Evolutionary conservation across 345 rosid species (phyloP).

Genomic region (Citrus medica): DNA sequence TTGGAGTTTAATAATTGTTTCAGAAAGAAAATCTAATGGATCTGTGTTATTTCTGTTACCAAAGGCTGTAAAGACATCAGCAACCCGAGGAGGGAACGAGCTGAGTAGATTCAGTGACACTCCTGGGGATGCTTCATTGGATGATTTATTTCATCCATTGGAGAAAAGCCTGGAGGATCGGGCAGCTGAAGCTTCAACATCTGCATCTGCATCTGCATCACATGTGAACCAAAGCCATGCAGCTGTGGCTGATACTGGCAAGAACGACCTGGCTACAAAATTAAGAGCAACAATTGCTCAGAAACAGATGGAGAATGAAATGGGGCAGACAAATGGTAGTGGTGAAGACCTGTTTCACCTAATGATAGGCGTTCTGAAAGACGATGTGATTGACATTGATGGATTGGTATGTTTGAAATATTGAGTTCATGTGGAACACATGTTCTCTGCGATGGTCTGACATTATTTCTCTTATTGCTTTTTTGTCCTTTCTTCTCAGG

Average conservation of each 20-base stretch:
- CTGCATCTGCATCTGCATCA: slow-evolving; percentile 69
- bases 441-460: slow-evolving; percentile 1
- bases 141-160: slow-evolving; percentile 87
- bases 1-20: slow-evolving; percentile 1
- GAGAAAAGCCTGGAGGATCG: slow-evolving; percentile 56
- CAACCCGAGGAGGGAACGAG: slow-evolving; percentile 56
- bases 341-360: slow-evolving; percentile 80
- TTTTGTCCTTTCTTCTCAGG: slow-evolving; percentile 45
- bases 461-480: not conserved
- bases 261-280: slow-evolving; percentile 83
- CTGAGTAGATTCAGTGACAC: slow-evolving; percentile 88
- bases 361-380: slow-evolving; percentile 86
- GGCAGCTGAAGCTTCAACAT: slow-evolving; percentile 78
- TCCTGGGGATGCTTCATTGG: slow-evolving; percentile 96
- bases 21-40: slow-evolving; percentile 4
- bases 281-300: slow-evolving; percentile 92
- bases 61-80: slow-evolving; percentile 60
- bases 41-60: slow-evolving; percentile 18
- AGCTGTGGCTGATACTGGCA: slow-evolving; percentile 56
- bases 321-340: slow-evolving; percentile 75
- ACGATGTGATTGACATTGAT: slow-evolving; percentile 90
- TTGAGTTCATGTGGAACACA: not conserved
- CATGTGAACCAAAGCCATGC: slow-evolving; percentile 58
- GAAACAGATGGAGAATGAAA: slow-evolving; percentile 86
- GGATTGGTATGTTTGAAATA: slow-evolving; percentile 68